Evolutionary conservation across 148 eudicot genomes (phyloP).

Genomic region (Diospyros kaki): DNA sequence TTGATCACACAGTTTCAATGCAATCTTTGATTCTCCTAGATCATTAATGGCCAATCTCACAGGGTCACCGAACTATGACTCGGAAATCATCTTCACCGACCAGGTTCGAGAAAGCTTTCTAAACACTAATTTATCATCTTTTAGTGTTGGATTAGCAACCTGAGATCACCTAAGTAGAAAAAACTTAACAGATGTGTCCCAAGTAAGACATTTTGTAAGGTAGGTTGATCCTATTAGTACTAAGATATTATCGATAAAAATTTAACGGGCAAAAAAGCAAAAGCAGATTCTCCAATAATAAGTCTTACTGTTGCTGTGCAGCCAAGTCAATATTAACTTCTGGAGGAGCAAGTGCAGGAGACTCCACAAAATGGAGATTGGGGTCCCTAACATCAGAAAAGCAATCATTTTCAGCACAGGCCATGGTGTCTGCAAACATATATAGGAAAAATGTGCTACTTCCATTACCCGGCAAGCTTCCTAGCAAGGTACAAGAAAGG

Average conservation of each 20-base stretch:
- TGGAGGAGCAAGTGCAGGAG: constrained; percentile 22
- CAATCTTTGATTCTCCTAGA: neutral
- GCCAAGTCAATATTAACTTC: constrained; percentile 19
- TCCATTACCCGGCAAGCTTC: constrained; percentile 16
- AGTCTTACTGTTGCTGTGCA: constrained; percentile 18
- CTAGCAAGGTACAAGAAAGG: constrained; percentile 19
- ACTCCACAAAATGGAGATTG: constrained; percentile 15
- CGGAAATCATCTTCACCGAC: too few relatives aligned
- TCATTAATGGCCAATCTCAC: neutral
- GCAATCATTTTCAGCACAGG: neutral
- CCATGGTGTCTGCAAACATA: neutral
- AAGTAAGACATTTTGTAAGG: neutral
- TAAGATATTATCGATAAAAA: too few relatives aligned
- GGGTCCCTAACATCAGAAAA: constrained; percentile 13
- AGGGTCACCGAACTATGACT: too few relatives aligned
- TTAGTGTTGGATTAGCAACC: too few relatives aligned
- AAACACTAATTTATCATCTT: too few relatives aligned
- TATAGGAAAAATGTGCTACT: neutral
- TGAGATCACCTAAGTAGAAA: too few relatives aligned
- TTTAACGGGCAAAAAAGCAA: too few relatives aligned
- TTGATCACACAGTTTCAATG: neutral
- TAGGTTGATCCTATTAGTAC: too few relatives aligned
- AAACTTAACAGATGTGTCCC: neutral
- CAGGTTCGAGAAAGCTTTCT: too few relatives aligned
- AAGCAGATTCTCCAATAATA: neutral